Percentiles rank a stretch among this genome's conserved stretches.
These are phyloP conservation scores for Rhodotorula sp. DNA, from an alignment of 1,284 basidiomycete genomes.

Conservation along the genomic window DNA sequence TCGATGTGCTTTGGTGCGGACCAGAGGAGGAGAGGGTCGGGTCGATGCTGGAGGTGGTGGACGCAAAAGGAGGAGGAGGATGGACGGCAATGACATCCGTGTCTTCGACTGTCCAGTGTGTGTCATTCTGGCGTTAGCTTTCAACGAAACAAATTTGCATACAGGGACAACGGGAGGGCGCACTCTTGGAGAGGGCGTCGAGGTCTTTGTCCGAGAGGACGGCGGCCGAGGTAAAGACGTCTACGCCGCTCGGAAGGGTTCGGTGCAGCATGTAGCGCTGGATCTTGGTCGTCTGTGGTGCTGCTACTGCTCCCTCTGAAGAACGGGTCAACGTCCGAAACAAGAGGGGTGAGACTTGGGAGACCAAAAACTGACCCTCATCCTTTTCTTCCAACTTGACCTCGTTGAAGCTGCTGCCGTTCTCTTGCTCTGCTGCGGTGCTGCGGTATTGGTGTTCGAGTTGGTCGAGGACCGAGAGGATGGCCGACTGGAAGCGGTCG, in stretches of 20 bases:
- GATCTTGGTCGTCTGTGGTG: slow-evolving; percentile 2
- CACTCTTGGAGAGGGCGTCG: slow-evolving; percentile 12
- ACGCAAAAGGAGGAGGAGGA: not conserved
- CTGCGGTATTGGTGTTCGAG: slow-evolving; percentile 12
- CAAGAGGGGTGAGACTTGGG: not conserved
- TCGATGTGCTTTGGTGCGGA: not conserved
- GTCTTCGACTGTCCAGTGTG: slow-evolving; percentile 28
- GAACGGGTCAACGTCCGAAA: too few species aligned
- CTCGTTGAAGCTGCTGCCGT: not conserved
- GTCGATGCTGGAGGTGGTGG: not conserved
- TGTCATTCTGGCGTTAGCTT: too few species aligned
- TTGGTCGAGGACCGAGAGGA: slow-evolving; percentile 16
- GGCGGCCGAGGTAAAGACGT: slow-evolving; percentile 40
- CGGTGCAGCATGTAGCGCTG: slow-evolving; percentile 42
- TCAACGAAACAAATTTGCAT: too few species aligned
- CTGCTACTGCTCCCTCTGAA: too few species aligned
- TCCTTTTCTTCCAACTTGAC: not conserved
- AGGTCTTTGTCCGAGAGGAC: slow-evolving; percentile 27
- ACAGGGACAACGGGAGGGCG: not conserved
- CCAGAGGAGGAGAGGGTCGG: not conserved
- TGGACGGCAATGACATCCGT: slow-evolving; percentile 40
- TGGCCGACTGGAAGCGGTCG: slow-evolving; percentile 20
- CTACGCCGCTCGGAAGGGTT: slow-evolving; percentile 27
- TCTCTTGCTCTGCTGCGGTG: too few species aligned
- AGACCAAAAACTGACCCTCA: not conserved